Evolutionary conservation across 2,329 filamentous ascomycete genomes (phyloP).

Genomic region (Paecilomyces niveus): DNA sequence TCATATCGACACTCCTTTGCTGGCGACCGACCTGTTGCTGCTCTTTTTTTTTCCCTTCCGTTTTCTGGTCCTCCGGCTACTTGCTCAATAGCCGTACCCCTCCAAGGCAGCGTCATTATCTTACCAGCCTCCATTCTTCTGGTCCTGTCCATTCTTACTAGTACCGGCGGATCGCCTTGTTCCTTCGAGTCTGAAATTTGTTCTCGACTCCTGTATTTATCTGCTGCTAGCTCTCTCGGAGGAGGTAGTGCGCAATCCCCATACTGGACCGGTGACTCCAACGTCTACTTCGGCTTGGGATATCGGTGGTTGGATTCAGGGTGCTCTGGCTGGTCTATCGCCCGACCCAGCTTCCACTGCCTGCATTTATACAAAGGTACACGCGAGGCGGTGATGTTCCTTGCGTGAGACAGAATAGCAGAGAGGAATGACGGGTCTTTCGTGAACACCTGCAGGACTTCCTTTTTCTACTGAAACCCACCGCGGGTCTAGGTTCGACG

Average conservation of each 20-base stretch:
- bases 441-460: conserved; percentile 18
- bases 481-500: background rate
- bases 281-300: background rate
- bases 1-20: conserved; percentile 3
- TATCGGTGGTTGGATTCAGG: conserved; percentile 11
- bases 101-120: background rate
- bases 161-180: background rate
- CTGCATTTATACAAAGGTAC: conserved; percentile 19
- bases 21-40: background rate
- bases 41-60: background rate
- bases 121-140: background rate
- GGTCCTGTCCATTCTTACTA: background rate
- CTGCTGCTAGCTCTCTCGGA: background rate
- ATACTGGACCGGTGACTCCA: background rate
- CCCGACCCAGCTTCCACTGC: conserved; percentile 6
- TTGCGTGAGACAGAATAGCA: conserved; percentile 9
- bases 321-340: conserved; percentile 27
- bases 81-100: background rate
- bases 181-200: background rate
- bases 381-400: conserved; percentile 12
- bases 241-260: background rate
- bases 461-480: background rate
- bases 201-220: background rate
- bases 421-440: conserved; percentile 26
- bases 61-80: background rate